These are phyloP conservation scores for Ilyonectria mors-panacis DNA, from an alignment of 2,329 filamentous ascomycete species.

Conservation along the genomic window DNA sequence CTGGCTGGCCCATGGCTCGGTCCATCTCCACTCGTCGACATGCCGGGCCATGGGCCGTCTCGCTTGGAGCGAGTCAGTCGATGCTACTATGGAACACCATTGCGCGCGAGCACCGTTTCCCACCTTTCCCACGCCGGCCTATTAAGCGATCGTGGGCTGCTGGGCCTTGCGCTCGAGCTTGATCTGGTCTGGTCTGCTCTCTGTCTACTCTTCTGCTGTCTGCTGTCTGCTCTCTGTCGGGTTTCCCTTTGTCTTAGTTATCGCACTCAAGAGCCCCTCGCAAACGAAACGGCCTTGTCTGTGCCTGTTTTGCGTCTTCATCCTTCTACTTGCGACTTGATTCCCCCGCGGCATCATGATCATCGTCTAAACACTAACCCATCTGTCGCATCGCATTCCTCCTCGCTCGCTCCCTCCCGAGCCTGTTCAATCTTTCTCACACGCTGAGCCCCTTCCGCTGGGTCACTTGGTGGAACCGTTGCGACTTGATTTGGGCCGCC, in stretches of 20 bases:
- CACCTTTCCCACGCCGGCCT: slow-evolving; percentile 21
- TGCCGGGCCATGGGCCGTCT: slow-evolving; percentile 28
- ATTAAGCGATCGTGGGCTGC: slow-evolving; percentile 47
- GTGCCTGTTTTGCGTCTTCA: not conserved
- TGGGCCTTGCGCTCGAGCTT: slow-evolving; percentile 27
- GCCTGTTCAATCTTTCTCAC: not conserved
- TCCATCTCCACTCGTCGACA: slow-evolving; percentile 38
- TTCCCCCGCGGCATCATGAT: slow-evolving; percentile 23
- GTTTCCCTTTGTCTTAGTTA: not conserved
- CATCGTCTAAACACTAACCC: slow-evolving; percentile 4
- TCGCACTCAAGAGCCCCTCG: not conserved
- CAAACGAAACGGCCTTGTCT: not conserved
- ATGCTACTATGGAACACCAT: slow-evolving; percentile 12
- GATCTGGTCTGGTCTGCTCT: slow-evolving; percentile 3
- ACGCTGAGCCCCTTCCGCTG: not conserved
- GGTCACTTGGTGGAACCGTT: not conserved
- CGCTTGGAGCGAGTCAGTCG: slow-evolving; percentile 43
- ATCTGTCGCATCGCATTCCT: slow-evolving; percentile 4
- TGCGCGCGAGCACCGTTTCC: slow-evolving; percentile 6
- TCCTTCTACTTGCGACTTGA: not conserved
- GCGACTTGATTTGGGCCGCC: slow-evolving; percentile 1
- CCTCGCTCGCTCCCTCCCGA: not conserved
- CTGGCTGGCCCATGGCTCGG: slow-evolving; percentile 35
- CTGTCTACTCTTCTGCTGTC: slow-evolving; percentile 11
- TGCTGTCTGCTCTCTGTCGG: not conserved